Base-by-base conservation (phyloP, 306 rosid genomes). In the Mimosa pudica region DNA sequence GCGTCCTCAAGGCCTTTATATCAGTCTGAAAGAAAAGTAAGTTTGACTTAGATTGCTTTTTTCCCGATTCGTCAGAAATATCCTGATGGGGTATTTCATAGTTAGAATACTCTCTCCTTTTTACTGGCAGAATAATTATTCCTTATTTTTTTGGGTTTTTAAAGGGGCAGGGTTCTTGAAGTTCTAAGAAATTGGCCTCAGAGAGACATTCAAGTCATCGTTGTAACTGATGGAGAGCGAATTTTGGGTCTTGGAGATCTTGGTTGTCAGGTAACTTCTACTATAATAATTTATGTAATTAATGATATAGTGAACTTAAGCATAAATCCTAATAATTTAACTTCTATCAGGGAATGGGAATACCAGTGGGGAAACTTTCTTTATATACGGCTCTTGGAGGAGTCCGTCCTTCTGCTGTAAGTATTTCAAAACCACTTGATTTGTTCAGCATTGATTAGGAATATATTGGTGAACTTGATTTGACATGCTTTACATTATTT, bases 181-280 rank as follows among this genome's bases (percentile, higher is more conserved):
- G 98, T 95, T 54, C 86, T 95, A 82, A 88, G 97, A 87, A 92
- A 92, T 88, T 95, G 98, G 98, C 98, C 98, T 35, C 92, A 95
- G 90, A 92, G 74, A 90, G 83, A 92, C 84, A 91, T 95, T 84
- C 97, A 95, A 90, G 98, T 95, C 84, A 90, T 95, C 75, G 98
- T 95, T 82, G 98, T 95, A 42, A 95, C 98, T 42, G 98, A 95
- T 4, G 98, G 98, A 75, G 98, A 95, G 84, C 88, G 98, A 57
- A 95, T 95, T 81, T 71, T 95, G 82, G 98, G 98, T 57, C 92
- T 95, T 11, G 98, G 98, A 32, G 98, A 95, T 85, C 98, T 95
- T 77, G 98, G 98, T 41, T 95, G 97, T 82, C 98, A 95, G 86
- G 98, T 95, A 85, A 80, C 18, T 77, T 78, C 69, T 16, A 20